A percentile compares a stretch with the other conserved stretches of the same genome.
phyloP scores from a whole-genome alignment of 257 asterid species.

The Lavandula angustifolia region DNA sequence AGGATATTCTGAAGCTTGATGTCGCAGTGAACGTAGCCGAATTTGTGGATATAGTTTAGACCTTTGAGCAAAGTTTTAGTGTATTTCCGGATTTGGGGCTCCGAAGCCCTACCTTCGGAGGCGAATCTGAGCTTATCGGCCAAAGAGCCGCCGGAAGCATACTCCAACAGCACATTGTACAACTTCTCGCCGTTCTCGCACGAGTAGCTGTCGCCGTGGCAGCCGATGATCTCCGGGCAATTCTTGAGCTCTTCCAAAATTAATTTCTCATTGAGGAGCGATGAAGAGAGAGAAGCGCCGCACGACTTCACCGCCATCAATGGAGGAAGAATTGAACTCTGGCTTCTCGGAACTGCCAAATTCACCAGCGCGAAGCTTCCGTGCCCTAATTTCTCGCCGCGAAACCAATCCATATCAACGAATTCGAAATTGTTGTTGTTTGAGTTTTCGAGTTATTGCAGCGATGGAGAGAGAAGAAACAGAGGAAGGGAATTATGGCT shows the following conservation, averaged over 20 bases:
- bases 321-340: constrained; percentile 31
- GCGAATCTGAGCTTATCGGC: constrained; percentile 49
- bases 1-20: constrained; percentile 83
- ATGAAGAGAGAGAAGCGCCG: constrained; percentile 43
- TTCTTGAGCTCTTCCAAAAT: constrained; percentile 55
- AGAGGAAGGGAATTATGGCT: not conserved
- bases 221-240: constrained; percentile 65
- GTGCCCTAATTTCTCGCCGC: constrained; percentile 66
- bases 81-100: constrained; percentile 46
- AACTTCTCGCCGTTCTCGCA: constrained; percentile 66
- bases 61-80: constrained; percentile 59
- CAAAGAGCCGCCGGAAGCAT: constrained; percentile 69
- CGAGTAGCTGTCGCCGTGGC: constrained; percentile 62
- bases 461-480: constrained; percentile 10
- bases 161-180: constrained; percentile 80
- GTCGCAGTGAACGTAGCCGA: constrained; percentile 85
- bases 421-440: not conserved
- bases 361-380: constrained; percentile 82
- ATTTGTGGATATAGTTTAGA: constrained; percentile 52
- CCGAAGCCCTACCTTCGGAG: constrained; percentile 40
- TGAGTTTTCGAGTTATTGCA: not conserved
- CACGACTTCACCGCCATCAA: constrained; percentile 79
- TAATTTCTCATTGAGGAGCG: constrained; percentile 56
- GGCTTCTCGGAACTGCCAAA: constrained; percentile 49
- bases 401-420: constrained; percentile 71